Percentiles rank a stretch among this genome's conserved stretches.
These are phyloP conservation scores for Excoecaria agallocha DNA, from an alignment of 345 rosid species.

Conservation along the genomic window DNA sequence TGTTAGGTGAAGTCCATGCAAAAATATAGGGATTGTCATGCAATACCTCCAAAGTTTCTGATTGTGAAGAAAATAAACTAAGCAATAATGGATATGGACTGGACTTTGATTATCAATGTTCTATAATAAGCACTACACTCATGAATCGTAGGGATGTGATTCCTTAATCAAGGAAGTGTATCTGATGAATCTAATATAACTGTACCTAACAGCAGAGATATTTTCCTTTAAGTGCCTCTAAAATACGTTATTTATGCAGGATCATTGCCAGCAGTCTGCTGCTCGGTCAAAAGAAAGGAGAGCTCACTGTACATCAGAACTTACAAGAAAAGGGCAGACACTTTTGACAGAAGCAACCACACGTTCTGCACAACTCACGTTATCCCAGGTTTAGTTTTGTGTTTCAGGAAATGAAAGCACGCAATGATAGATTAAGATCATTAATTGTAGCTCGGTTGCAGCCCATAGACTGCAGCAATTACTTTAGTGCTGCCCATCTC, in stretches of 20 bases:
- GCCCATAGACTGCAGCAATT: too few relatives aligned
- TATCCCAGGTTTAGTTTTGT: conserved; percentile 50
- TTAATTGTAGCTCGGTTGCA: too few relatives aligned
- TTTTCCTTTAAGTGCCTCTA: not conserved
- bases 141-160: not conserved
- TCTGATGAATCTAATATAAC: not conserved
- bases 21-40: not conserved
- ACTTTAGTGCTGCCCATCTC: too few relatives aligned
- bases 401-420: not conserved
- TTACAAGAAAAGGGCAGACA: conserved; percentile 82
- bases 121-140: not conserved
- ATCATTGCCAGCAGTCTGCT: conserved; percentile 83
- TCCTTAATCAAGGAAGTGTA: not conserved
- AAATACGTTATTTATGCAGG: conserved; percentile 29
- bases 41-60: not conserved
- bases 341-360: conserved; percentile 82
- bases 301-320: conserved; percentile 61
- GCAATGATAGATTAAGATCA: too few relatives aligned
- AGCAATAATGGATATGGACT: too few relatives aligned
- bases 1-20: not conserved
- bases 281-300: conserved; percentile 91
- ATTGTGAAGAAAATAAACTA: not conserved
- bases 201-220: not conserved
- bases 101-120: not conserved
- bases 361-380: conserved; percentile 72